Conservation (phyloP, 306 rosid species). For the Vachellia pachyceras region DNA sequence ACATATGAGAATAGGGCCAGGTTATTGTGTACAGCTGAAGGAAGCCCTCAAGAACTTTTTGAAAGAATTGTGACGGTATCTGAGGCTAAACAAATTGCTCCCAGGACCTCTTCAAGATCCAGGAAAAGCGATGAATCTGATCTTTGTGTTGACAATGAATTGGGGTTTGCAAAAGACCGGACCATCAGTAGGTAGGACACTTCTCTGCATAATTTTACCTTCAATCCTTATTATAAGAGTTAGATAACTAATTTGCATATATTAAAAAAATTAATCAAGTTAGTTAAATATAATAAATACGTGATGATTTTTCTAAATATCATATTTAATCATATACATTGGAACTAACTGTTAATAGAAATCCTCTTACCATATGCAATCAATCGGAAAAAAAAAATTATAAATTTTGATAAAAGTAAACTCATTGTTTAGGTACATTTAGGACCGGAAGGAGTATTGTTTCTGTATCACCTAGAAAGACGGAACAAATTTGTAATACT, state of each 20-base stretch:
- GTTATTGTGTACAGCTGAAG: constrained; percentile 87
- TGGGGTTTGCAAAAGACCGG: constrained; percentile 95
- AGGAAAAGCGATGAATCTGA: constrained; percentile 72
- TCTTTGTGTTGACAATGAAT: constrained; percentile 92
- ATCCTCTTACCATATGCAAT: too few relatives aligned
- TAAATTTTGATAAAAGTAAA: too few relatives aligned
- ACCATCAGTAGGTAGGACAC: constrained; percentile 84
- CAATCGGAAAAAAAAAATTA: too few relatives aligned
- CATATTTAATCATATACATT: background rate
- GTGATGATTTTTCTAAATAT: too few relatives aligned
- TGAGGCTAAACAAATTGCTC: constrained; percentile 82
- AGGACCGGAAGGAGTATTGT: too few relatives aligned
- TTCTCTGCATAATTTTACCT: background rate
- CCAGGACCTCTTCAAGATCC: constrained; percentile 94
- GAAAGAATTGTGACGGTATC: constrained; percentile 69
- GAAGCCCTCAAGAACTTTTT: constrained; percentile 79
- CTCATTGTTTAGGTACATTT: too few relatives aligned
- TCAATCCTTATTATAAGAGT: too few relatives aligned
- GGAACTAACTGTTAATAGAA: background rate
- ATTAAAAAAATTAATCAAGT: too few relatives aligned
- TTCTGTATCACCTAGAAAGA: background rate
- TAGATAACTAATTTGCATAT: too few relatives aligned
- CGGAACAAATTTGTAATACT: background rate
- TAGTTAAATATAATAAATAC: background rate
- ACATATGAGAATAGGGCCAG: constrained; percentile 86